These are phyloP conservation scores for Eucalyptus shirleyi DNA, from an alignment of 345 rosid species.

Conservation along the genomic window DNA sequence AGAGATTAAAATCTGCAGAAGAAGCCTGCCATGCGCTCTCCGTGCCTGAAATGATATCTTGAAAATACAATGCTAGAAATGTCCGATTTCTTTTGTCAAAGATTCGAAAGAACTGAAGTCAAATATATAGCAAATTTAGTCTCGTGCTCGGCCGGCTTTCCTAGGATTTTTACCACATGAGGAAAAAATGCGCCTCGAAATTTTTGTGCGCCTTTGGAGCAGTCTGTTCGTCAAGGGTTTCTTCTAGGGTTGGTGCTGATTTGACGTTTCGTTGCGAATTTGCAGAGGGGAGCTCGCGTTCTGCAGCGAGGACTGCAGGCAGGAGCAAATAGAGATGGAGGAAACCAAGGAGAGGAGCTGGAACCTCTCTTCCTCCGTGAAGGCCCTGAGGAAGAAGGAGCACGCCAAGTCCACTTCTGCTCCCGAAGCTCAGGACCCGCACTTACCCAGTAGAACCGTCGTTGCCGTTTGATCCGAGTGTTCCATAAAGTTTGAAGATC, in stretches of 20 bases:
- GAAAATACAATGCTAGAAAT: not conserved
- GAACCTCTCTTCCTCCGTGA: slow-evolving; percentile 55
- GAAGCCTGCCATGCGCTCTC: not conserved
- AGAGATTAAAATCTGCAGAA: not conserved
- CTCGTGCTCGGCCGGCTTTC: not conserved
- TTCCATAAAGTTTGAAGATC: not conserved
- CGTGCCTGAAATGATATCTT: not conserved
- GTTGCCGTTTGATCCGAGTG: slow-evolving; percentile 20
- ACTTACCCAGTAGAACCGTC: slow-evolving; percentile 24
- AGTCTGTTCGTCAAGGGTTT: not conserved
- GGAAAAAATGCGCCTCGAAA: not conserved
- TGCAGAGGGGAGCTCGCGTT: slow-evolving; percentile 86
- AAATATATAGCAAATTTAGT: not conserved
- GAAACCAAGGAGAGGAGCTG: slow-evolving; percentile 46
- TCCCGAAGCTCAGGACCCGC: slow-evolving; percentile 7
- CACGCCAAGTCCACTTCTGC: slow-evolving; percentile 28
- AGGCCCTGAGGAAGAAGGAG: slow-evolving; percentile 32
- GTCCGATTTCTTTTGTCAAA: not conserved
- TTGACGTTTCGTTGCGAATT: not conserved
- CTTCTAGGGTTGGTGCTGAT: not conserved
- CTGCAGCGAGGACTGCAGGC: slow-evolving; percentile 85
- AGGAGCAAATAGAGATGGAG: slow-evolving; percentile 67
- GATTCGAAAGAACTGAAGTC: not conserved
- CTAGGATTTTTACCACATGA: not conserved
- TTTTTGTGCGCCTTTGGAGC: not conserved